A percentile compares a stretch with the other conserved stretches of the same genome.
phyloP scores from a whole-genome alignment of 352 stramenopile species.

The Globisporangium barbulae region DNA sequence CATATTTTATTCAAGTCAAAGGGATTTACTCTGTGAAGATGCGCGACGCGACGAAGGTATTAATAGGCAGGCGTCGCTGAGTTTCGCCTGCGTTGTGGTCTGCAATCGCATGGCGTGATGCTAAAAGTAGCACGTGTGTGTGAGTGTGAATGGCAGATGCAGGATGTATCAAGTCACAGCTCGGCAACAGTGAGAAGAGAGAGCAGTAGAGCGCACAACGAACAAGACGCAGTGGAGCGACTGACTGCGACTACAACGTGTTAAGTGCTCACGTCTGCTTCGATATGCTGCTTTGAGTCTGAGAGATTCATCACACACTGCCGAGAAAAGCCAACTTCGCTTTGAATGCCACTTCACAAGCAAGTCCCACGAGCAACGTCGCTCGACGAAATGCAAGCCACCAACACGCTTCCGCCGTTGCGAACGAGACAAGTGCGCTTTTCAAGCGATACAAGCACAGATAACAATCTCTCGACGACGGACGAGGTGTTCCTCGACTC shows the following conservation, averaged over 20 bases:
- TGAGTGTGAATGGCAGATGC: too few relatives aligned
- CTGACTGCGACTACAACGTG: too few relatives aligned
- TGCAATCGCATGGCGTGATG: too few relatives aligned
- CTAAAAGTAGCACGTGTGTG: too few relatives aligned
- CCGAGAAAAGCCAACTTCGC: neutral
- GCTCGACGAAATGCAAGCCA: neutral
- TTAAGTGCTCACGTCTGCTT: neutral
- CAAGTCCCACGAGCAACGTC: neutral
- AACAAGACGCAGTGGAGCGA: too few relatives aligned
- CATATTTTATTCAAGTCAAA: too few relatives aligned
- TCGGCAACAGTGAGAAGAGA: too few relatives aligned
- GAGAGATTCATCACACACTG: neutral
- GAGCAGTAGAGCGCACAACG: too few relatives aligned
- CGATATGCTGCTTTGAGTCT: constrained; percentile 1
- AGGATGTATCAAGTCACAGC: too few relatives aligned
- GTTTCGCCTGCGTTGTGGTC: neutral
- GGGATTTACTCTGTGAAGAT: too few relatives aligned
- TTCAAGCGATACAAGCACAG: neutral
- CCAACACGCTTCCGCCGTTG: neutral
- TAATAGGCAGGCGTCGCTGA: neutral
- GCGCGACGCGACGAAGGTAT: too few relatives aligned
- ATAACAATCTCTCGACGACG: neutral
- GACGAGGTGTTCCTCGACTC: constrained; percentile 29
- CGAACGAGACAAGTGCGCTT: neutral
- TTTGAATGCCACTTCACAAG: neutral